Conservation (phyloP, 1,284 basidiomycete species). For the Marasmius fiardii region DNA sequence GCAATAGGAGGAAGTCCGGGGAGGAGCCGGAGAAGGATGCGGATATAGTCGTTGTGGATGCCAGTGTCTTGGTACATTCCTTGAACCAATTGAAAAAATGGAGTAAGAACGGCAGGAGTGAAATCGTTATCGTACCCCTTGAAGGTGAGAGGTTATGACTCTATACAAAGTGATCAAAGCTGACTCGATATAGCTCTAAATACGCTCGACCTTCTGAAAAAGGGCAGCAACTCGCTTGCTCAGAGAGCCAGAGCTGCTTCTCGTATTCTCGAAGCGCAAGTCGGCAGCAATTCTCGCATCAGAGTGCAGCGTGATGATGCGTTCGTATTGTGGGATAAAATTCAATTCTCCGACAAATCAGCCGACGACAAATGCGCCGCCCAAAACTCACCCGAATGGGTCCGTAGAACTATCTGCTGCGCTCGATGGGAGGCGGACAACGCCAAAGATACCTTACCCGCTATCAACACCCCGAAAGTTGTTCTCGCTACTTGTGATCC, state of each 20-base stretch:
- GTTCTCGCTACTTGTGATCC: slow-evolving; percentile 54
- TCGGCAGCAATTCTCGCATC: slow-evolving; percentile 74
- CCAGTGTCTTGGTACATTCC: slow-evolving; percentile 83
- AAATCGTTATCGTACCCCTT: slow-evolving; percentile 78
- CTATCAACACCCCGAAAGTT: slow-evolving; percentile 36
- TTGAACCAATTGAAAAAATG: slow-evolving; percentile 79
- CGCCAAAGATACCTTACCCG: slow-evolving; percentile 18
- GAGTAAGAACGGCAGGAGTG: slow-evolving; percentile 68
- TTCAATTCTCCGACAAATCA: slow-evolving; percentile 39
- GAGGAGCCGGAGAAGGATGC: slow-evolving; percentile 54
- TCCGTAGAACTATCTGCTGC: slow-evolving; percentile 76
- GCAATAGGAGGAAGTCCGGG: slow-evolving; percentile 30
- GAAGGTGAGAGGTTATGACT: slow-evolving; percentile 64
- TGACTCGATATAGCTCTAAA: slow-evolving; percentile 61
- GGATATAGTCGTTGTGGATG: slow-evolving; percentile 79
- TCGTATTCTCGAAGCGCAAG: slow-evolving; percentile 78
- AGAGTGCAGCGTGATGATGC: slow-evolving; percentile 76
- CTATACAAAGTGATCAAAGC: neutral
- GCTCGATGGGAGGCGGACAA: slow-evolving; percentile 66
- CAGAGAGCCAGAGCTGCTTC: slow-evolving; percentile 81
- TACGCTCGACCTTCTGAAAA: slow-evolving; percentile 92
- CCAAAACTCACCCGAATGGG: slow-evolving; percentile 63
- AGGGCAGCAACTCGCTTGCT: slow-evolving; percentile 75
- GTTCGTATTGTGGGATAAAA: slow-evolving; percentile 74
- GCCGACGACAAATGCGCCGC: slow-evolving; percentile 7